Conservation (phyloP, 2,329 filamentous ascomycete genomes). For the Escovopsis weberi region DNA sequence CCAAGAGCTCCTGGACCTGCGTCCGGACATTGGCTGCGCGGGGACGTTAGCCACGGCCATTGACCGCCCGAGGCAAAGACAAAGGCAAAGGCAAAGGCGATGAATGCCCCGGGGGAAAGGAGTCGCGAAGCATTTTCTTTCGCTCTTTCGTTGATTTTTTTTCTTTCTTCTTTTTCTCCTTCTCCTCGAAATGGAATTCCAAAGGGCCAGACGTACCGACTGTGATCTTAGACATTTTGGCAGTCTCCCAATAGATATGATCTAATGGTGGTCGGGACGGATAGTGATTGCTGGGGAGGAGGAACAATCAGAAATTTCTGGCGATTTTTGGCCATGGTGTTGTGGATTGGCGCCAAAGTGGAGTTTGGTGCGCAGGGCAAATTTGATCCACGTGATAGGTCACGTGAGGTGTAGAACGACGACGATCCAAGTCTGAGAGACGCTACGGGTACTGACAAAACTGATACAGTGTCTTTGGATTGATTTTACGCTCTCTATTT, state of each 20-base stretch:
- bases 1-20: conserved; percentile 85
- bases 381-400: conserved; percentile 17
- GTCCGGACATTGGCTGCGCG: conserved; percentile 71
- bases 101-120: no score
- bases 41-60: conserved; percentile 16
- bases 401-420: conserved; percentile 14
- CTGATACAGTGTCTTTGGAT: not conserved
- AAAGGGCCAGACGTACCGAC: conserved; percentile 35
- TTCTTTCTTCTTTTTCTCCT: not conserved
- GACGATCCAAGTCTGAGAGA: no score
- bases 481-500: not conserved
- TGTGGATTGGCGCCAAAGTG: conserved; percentile 13
- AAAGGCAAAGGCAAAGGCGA: not conserved
- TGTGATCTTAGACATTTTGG: conserved; percentile 79
- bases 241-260: conserved; percentile 74
- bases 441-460: no score
- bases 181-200: not conserved
- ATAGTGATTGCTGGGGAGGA: conserved; percentile 11
- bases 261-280: conserved; percentile 55
- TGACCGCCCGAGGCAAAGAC: not conserved
- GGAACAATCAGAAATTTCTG: conserved; percentile 6
- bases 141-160: not conserved
- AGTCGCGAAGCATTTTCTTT: no score
- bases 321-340: conserved; percentile 12
- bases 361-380: conserved; percentile 19